Evolutionary conservation across 2,329 filamentous ascomycete genomes (phyloP).

Genomic region (Nemania sp.): DNA sequence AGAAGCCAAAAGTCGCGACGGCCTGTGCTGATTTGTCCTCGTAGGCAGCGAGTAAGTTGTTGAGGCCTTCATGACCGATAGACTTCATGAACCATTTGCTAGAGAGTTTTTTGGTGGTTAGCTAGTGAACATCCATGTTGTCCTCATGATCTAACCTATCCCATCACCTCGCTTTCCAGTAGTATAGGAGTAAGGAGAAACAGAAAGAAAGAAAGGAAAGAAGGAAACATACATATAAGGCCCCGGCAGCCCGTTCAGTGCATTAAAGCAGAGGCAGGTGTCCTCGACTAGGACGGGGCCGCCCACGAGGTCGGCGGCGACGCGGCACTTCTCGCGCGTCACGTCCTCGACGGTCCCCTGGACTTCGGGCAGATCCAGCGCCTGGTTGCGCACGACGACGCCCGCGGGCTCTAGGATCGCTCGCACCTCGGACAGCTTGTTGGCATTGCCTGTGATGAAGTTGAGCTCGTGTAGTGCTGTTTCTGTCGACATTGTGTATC

Average conservation of each 20-base stretch:
- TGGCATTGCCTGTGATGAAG: slow-evolving; percentile 97
- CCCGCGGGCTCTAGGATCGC: slow-evolving; percentile 77
- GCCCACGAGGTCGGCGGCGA: slow-evolving; percentile 81
- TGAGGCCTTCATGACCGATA: slow-evolving; percentile 85
- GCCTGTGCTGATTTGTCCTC: slow-evolving; percentile 92
- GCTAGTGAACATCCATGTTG: slow-evolving; percentile 2
- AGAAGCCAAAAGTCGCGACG: slow-evolving; percentile 96
- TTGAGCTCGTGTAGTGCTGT: slow-evolving; percentile 66
- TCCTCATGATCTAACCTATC: too few species aligned
- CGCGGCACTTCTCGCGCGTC: slow-evolving; percentile 84
- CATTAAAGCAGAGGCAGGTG: slow-evolving; percentile 92
- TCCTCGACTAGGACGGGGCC: slow-evolving; percentile 91
- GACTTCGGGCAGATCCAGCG: slow-evolving; percentile 86
- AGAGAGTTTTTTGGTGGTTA: slow-evolving; percentile 16
- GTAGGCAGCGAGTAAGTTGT: slow-evolving; percentile 90
- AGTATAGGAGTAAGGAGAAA: not conserved
- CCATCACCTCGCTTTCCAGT: too few species aligned
- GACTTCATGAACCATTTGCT: slow-evolving; percentile 95
- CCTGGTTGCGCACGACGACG: slow-evolving; percentile 79
- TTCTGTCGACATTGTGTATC: not conserved
- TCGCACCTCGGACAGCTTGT: slow-evolving; percentile 91
- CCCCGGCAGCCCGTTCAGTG: slow-evolving; percentile 89
- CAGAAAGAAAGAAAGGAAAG: slow-evolving; percentile 9
- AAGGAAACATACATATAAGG: slow-evolving; percentile 83
- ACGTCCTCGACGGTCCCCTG: slow-evolving; percentile 95